These are phyloP conservation scores for Hamigera avellanea DNA, from an alignment of 495 filamentous ascomycete species.

Conservation along the genomic window DNA sequence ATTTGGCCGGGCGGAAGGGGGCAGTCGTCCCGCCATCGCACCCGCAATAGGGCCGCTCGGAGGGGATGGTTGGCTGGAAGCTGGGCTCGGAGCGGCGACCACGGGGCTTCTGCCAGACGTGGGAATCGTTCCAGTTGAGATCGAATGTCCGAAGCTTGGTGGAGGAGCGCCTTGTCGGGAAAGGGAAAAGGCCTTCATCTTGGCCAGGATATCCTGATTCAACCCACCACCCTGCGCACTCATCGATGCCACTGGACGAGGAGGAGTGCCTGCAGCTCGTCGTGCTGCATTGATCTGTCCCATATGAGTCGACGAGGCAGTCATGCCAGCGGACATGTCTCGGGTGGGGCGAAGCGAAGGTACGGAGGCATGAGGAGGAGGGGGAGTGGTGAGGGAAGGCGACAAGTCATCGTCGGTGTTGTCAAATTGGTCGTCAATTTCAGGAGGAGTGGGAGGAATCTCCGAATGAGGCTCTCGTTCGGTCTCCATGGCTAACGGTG, in stretches of 20 bases:
- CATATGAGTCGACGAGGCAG: constrained; percentile 63
- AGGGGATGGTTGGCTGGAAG: constrained; percentile 7
- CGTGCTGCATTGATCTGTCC: constrained; percentile 75
- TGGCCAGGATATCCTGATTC: constrained; percentile 71
- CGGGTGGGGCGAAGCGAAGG: constrained; percentile 18
- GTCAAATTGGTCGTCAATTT: neutral
- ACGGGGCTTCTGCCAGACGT: constrained; percentile 1
- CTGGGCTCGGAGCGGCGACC: neutral
- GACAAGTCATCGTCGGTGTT: constrained; percentile 18
- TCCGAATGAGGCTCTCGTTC: neutral
- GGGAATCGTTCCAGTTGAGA: constrained; percentile 26
- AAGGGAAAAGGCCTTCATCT: constrained; percentile 65
- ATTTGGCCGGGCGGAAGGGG: constrained; percentile 25
- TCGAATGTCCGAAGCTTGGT: constrained; percentile 18
- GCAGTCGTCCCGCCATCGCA: constrained; percentile 26
- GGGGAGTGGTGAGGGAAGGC: constrained; percentile 4
- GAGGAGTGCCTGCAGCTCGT: constrained; percentile 33
- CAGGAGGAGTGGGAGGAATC: neutral
- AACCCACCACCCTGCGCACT: constrained; percentile 45
- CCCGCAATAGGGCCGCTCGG: constrained; percentile 23
- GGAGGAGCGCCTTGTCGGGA: constrained; percentile 47
- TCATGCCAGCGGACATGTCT: constrained; percentile 41
- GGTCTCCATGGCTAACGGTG: neutral
- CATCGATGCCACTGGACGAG: constrained; percentile 38
- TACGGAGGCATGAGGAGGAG: constrained; percentile 7